Evolutionary conservation across 1,284 basidiomycete species (phyloP), one percentile per base, ranked within the genome.

Genomic region (Coniophora puteana): DNA sequence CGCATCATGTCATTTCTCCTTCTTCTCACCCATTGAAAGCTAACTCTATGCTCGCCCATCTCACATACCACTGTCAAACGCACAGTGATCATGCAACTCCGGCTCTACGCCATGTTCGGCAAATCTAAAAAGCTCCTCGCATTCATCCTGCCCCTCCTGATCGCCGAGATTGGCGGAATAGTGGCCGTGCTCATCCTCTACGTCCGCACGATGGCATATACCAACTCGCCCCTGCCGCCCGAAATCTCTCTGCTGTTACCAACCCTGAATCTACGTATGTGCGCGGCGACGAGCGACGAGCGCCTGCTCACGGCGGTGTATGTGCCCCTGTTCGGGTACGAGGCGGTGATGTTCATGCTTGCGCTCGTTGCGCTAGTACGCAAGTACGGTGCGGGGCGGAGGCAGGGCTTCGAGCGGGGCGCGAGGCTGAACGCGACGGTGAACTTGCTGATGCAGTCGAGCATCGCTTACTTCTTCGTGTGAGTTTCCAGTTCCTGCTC

Each of bases 71-170:
- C n/a, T n/a, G n/a, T n/a, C n/a, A n/a, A n/a, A n/a, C n/a, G n/a
- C n/a, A 20, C 21, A 44, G 41, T 5, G 11, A 44, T 44, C 20
- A 43, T 43, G 42, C 41, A 43, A 43, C 41, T 44, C 8, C 43
- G 43, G 2, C 35, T 44, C 21, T 44, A 38, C 21, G 43, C 43
- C 13, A 32, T 44, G 43, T 44, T 44, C 16, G 24, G 41, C 21
- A 43, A 44, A 23, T 44, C 43, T 4, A 38, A 36, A 26, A 44
- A 36, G 13, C n/a, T 44, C 27, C 22, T 44, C 7, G n/a, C 17
- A 12, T 17, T 30, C 22, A 43, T 42, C 4, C 32, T n/a, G 22
- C 4, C 27, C 4, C 29, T 7, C 41, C 44, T 44, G 23, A 7
- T 20, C 8, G 21, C 36, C 12, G 32, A 44, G 22, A 43, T 44